Evolutionary conservation across 495 filamentous ascomycete genomes (phyloP).

Genomic region (Podospora anserina): DNA sequence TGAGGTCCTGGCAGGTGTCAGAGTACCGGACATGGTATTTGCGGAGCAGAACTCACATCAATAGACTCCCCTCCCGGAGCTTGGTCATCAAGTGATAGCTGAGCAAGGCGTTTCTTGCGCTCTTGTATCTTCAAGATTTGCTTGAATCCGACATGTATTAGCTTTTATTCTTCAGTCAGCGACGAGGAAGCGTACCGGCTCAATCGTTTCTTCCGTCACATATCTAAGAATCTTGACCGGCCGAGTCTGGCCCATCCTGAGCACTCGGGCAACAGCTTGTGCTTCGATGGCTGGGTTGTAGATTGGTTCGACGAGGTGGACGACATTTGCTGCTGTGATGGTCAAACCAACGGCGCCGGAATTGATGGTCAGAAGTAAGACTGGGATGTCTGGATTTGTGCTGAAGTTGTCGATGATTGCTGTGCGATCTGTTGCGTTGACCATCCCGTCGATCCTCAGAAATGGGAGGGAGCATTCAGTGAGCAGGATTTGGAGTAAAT

Average conservation of each 20-base stretch:
- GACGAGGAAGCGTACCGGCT: neutral
- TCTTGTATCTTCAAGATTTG: neutral
- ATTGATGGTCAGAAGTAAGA: neutral
- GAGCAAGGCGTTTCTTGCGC: conserved; percentile 3
- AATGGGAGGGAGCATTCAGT: neutral
- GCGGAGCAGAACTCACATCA: neutral
- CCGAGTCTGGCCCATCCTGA: conserved; percentile 8
- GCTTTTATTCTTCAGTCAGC: neutral
- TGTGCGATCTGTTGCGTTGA: neutral
- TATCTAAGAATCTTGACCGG: conserved; percentile 1
- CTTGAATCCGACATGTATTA: neutral
- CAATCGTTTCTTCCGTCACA: neutral
- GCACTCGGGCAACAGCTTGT: conserved; percentile 6
- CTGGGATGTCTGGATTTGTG: neutral
- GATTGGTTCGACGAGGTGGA: conserved; percentile 5
- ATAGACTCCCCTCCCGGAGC: neutral
- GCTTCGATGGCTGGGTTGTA: conserved; percentile 8
- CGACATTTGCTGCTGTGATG: neutral
- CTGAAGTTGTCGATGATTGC: neutral
- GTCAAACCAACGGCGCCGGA: conserved; percentile 3
- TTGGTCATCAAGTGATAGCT: conserved; percentile 1
- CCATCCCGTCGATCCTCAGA: conserved; percentile 2
- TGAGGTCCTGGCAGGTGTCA: neutral
- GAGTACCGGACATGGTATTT: neutral
- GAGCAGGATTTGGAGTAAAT: neutral